These are phyloP conservation scores for Postia placenta DNA, from an alignment of 768 basidiomycete genomes.

Conservation along the genomic window DNA sequence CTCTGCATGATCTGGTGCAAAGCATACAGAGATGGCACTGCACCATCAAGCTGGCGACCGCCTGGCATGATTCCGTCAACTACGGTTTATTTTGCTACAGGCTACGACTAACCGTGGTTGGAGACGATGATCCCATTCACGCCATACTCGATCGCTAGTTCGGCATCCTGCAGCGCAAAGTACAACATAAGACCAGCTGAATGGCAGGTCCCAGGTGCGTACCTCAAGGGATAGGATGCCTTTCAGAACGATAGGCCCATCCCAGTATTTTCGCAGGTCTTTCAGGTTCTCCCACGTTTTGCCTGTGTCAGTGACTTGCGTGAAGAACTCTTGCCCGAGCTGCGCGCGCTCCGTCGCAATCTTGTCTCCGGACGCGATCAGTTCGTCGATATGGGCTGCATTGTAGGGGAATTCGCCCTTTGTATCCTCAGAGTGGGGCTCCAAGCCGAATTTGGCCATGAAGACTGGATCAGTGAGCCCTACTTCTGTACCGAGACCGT, in stretches of 20 bases:
- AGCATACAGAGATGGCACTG: conserved; percentile 65
- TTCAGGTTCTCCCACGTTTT: conserved; percentile 66
- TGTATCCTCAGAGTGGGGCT: conserved; percentile 35
- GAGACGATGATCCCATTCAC: conserved; percentile 74
- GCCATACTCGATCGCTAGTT: conserved; percentile 56
- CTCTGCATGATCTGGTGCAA: conserved; percentile 66
- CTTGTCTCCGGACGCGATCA: conserved; percentile 40
- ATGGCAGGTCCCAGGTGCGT: conserved; percentile 9
- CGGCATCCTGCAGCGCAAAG: conserved; percentile 46
- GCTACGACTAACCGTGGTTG: conserved; percentile 53
- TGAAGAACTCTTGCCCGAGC: conserved; percentile 58
- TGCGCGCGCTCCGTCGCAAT: conserved; percentile 31
- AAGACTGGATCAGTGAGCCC: conserved; percentile 74
- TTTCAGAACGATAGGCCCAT: conserved; percentile 71
- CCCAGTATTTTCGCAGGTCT: conserved; percentile 67
- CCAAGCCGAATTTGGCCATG: conserved; percentile 50
- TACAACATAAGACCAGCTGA: background rate
- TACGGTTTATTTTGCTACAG: background rate
- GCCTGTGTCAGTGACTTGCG: conserved; percentile 54
- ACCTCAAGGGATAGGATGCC: conserved; percentile 66
- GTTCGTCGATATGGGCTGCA: conserved; percentile 37
- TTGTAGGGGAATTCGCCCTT: conserved; percentile 54
- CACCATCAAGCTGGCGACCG: conserved; percentile 74
- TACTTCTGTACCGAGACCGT: conserved; percentile 61
- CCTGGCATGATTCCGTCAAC: conserved; percentile 30